Percentiles rank a stretch among this genome's conserved stretches.
phyloP scores from a whole-genome alignment of 305 asterid species.

The Vinca major region DNA sequence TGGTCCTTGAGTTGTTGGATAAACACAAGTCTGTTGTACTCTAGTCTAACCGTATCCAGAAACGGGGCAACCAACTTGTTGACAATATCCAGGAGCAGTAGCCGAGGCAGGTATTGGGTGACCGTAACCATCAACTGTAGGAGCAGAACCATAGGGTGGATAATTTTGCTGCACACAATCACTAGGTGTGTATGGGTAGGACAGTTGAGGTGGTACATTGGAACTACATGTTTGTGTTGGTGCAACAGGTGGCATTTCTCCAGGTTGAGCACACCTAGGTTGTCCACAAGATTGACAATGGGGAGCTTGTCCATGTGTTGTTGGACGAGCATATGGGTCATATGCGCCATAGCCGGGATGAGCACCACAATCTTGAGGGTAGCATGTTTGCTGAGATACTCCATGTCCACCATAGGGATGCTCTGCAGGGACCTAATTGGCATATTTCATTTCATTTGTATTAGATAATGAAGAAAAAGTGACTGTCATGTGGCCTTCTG shows the following conservation, averaged over 20 bases:
- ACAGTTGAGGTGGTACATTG: slow-evolving; percentile 53
- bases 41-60: slow-evolving; percentile 62
- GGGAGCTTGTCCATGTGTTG: slow-evolving; percentile 41
- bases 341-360: slow-evolving; percentile 54
- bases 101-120: slow-evolving; percentile 43
- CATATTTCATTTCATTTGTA: slow-evolving; percentile 52
- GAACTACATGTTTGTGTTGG: slow-evolving; percentile 56
- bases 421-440: slow-evolving; percentile 43
- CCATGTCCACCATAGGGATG: slow-evolving; percentile 66
- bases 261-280: slow-evolving; percentile 63
- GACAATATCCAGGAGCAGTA: slow-evolving; percentile 53
- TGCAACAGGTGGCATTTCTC: slow-evolving; percentile 43
- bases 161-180: slow-evolving; percentile 58
- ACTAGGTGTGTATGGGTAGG: slow-evolving; percentile 50
- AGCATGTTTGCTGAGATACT: slow-evolving; percentile 56
- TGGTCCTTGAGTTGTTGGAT: slow-evolving; percentile 46
- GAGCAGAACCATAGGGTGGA: slow-evolving; percentile 51
- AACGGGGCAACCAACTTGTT: slow-evolving; percentile 55
- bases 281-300: slow-evolving; percentile 67
- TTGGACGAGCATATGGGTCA: slow-evolving; percentile 69
- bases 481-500: slow-evolving; percentile 2
- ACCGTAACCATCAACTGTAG: slow-evolving; percentile 55
- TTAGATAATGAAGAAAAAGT: not conserved
- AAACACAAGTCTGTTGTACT: slow-evolving; percentile 47
- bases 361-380: slow-evolving; percentile 50